phyloP scores from a whole-genome alignment of 345 rosid genomes.

The Eucalyptus dawsonii region DNA sequence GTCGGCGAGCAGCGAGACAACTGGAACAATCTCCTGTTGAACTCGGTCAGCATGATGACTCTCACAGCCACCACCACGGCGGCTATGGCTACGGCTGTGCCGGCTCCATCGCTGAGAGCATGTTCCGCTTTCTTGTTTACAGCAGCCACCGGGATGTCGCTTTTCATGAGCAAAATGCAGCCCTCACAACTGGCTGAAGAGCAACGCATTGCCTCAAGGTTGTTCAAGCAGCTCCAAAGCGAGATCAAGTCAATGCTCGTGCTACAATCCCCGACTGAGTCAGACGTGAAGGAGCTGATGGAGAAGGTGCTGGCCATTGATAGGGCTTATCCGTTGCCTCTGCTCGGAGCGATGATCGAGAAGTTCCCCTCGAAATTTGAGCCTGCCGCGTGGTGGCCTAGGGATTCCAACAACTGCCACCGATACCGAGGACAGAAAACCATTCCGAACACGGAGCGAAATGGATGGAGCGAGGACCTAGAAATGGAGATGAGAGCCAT shows the following conservation, averaged over 20 bases:
- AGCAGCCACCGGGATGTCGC: slow-evolving; percentile 16
- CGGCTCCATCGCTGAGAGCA: not conserved
- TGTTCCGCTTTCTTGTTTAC: slow-evolving; percentile 7
- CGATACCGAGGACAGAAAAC: not conserved
- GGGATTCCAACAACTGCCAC: not conserved
- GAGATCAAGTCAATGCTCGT: slow-evolving; percentile 2
- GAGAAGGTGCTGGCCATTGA: slow-evolving; percentile 17
- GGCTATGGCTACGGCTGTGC: not conserved
- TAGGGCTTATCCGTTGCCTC: slow-evolving; percentile 20
- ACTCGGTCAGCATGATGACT: slow-evolving; percentile 57
- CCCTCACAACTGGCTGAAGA: slow-evolving; percentile 33
- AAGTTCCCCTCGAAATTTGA: slow-evolving; percentile 14
- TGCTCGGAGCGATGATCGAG: slow-evolving; percentile 22
- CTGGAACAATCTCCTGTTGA: slow-evolving; percentile 51
- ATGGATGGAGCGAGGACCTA: slow-evolving; percentile 23
- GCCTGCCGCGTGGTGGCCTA: slow-evolving; percentile 25
- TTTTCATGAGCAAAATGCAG: slow-evolving; percentile 21
- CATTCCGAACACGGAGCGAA: not conserved
- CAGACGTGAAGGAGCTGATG: slow-evolving; percentile 5
- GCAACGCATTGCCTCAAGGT: slow-evolving; percentile 12
- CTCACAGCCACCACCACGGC: slow-evolving; percentile 33
- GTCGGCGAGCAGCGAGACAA: slow-evolving; percentile 49
- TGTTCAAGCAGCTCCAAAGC: slow-evolving; percentile 11
- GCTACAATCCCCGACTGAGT: not conserved
- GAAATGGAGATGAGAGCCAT: slow-evolving; percentile 26